Percentiles rank a stretch among this genome's conserved stretches.
Evolutionary conservation across 257 asterid species (phyloP).

Genomic region (Penstemon eatonii): DNA sequence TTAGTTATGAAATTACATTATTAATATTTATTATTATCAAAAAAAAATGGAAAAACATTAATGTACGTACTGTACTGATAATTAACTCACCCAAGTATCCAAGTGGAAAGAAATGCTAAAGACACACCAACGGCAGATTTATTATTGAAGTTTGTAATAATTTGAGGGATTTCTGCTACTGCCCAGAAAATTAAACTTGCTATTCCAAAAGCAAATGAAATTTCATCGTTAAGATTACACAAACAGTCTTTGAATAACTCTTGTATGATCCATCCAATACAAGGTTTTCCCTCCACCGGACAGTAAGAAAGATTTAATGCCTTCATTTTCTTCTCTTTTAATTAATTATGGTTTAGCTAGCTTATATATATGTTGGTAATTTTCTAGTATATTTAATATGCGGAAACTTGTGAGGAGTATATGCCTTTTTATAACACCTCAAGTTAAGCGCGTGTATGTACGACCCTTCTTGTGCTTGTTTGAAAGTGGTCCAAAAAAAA

Average conservation of each 20-base stretch:
- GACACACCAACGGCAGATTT: slow-evolving; percentile 62
- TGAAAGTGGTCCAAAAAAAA: too few species aligned
- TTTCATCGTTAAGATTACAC: slow-evolving; percentile 43
- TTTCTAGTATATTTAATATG: not conserved
- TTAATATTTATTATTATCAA: too few species aligned
- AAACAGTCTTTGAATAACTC: slow-evolving; percentile 47
- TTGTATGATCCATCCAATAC: slow-evolving; percentile 39
- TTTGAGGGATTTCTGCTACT: slow-evolving; percentile 64
- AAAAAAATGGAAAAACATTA: too few species aligned
- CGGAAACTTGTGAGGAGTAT: slow-evolving; percentile 19
- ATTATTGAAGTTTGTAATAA: slow-evolving; percentile 47
- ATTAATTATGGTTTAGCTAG: not conserved
- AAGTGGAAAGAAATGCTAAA: slow-evolving; percentile 50
- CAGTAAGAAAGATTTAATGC: slow-evolving; percentile 16
- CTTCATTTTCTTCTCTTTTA: slow-evolving; percentile 2
- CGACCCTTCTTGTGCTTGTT: not conserved
- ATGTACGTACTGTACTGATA: too few species aligned
- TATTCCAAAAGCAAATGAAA: slow-evolving; percentile 54
- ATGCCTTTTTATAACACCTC: slow-evolving; percentile 1
- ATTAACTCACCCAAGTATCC: slow-evolving; percentile 51
- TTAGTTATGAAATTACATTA: not conserved
- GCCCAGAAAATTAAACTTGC: slow-evolving; percentile 54
- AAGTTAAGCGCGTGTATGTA: not conserved
- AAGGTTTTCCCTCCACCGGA: slow-evolving; percentile 28
- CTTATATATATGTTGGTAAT: not conserved